A percentile compares a stretch with the other conserved stretches of the same genome.
These are phyloP conservation scores for Helianthus annuus DNA, from an alignment of 129 eudicot genomes.

Conservation along the genomic window DNA sequence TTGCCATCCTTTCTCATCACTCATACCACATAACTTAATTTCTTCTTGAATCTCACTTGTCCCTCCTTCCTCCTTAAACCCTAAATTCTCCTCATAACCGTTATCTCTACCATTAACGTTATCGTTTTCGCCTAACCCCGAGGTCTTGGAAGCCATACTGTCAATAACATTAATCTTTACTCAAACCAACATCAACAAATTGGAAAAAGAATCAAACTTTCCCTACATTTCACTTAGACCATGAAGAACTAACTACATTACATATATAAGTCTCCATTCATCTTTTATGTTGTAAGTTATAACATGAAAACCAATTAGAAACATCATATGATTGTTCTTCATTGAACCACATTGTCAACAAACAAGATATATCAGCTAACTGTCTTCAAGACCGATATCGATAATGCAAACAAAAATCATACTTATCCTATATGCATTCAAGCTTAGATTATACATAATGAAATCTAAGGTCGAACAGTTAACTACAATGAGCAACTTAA, in stretches of 20 bases:
- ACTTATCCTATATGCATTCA: not conserved
- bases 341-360: slow-evolving; percentile 12
- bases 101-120: not conserved
- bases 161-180: slow-evolving; percentile 17
- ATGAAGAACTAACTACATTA: no score
- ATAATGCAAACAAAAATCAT: not conserved
- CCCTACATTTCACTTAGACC: not conserved
- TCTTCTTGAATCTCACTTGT: slow-evolving; percentile 23
- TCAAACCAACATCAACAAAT: slow-evolving; percentile 8
- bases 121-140: not conserved
- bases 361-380: not conserved
- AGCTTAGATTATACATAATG: not conserved
- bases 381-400: not conserved
- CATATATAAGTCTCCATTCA: no score
- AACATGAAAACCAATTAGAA: not conserved
- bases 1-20: slow-evolving; percentile 56
- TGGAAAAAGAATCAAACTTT: not conserved
- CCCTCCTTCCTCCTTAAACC: slow-evolving; percentile 20
- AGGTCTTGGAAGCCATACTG: slow-evolving; percentile 25
- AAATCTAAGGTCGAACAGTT: not conserved
- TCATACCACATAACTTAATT: slow-evolving; percentile 38
- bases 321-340: not conserved
- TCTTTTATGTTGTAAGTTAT: not conserved
- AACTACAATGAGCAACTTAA: not conserved
- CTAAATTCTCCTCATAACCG: slow-evolving; percentile 11